Evolutionary conservation across 306 rosid genomes (phyloP).

Genomic region (Senna tora): DNA sequence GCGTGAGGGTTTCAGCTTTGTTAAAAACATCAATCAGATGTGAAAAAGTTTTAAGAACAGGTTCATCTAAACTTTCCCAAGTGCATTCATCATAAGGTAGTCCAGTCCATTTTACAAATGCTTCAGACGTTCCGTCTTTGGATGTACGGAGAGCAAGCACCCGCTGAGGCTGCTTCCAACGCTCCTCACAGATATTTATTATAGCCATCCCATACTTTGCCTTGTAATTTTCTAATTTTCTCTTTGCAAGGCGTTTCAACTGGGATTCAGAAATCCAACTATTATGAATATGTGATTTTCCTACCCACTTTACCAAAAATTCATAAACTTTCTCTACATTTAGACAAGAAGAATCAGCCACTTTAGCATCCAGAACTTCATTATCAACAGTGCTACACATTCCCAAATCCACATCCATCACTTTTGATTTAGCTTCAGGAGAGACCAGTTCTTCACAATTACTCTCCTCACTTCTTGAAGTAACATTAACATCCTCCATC

Average conservation of each 20-base stretch:
- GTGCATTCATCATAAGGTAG: slow-evolving; percentile 94
- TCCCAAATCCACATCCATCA: slow-evolving; percentile 53
- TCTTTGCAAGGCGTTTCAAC: slow-evolving; percentile 86
- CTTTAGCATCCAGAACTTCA: slow-evolving; percentile 57
- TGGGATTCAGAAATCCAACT: slow-evolving; percentile 94
- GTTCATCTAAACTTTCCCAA: slow-evolving; percentile 93
- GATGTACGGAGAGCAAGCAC: slow-evolving; percentile 71
- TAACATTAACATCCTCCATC: slow-evolving; percentile 48
- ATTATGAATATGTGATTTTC: slow-evolving; percentile 91
- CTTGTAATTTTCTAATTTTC: slow-evolving; percentile 97
- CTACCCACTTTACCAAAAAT: slow-evolving; percentile 92
- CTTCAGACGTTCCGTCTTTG: slow-evolving; percentile 66
- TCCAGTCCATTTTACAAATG: slow-evolving; percentile 88
- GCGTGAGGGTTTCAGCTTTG: slow-evolving; percentile 64
- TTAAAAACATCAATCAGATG: slow-evolving; percentile 65
- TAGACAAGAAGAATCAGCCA: slow-evolving; percentile 54
- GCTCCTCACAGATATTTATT: slow-evolving; percentile 89
- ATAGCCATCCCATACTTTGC: slow-evolving; percentile 85
- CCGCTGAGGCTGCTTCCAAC: slow-evolving; percentile 93
- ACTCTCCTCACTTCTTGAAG: slow-evolving; percentile 46
- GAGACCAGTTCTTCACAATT: slow-evolving; percentile 49
- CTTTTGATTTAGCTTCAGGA: slow-evolving; percentile 51
- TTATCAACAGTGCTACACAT: slow-evolving; percentile 46
- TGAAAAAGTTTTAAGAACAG: slow-evolving; percentile 62
- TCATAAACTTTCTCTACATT: slow-evolving; percentile 61